Conservation (phyloP, 345 rosid species). For the Hibiscus tridactylites region DNA sequence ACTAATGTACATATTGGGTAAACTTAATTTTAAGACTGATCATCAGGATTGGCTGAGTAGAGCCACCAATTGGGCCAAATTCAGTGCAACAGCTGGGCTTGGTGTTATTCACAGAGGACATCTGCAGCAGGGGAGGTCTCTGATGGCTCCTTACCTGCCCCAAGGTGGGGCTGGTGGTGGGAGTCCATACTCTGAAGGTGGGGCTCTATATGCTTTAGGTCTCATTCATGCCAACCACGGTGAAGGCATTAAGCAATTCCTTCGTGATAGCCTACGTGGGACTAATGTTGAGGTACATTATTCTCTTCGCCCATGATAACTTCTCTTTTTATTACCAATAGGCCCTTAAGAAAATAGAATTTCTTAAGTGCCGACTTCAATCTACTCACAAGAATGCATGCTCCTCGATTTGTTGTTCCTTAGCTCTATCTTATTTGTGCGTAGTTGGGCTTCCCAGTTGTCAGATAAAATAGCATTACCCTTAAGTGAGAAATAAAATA, state of each 20-base stretch:
- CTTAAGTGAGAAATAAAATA: conserved; percentile 21
- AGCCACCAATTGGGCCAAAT: conserved; percentile 99
- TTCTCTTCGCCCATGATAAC: background rate
- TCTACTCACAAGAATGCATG: background rate
- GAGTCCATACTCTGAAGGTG: conserved; percentile 98
- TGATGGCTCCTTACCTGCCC: conserved; percentile 98
- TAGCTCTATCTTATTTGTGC: background rate
- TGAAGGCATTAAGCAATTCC: conserved; percentile 93
- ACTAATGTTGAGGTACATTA: conserved; percentile 77
- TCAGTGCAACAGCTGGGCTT: conserved; percentile 97
- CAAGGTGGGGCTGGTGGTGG: conserved; percentile 97
- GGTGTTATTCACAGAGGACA: conserved; percentile 99
- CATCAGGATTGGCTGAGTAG: conserved; percentile 97
- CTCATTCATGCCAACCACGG: conserved; percentile 99
- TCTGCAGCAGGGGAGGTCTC: conserved; percentile 90
- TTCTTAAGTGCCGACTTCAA: background rate
- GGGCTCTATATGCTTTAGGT: conserved; percentile 95
- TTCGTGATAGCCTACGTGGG: conserved; percentile 85
- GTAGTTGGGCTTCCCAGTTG: background rate
- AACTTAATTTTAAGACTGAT: conserved; percentile 8
- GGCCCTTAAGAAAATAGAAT: background rate
- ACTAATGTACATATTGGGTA: background rate
- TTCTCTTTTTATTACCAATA: background rate
- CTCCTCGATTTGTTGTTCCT: background rate
- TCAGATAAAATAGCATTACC: background rate